A percentile compares a stretch with the other conserved stretches of the same genome.
Evolutionary conservation across 202 grass and related monocot species (phyloP).

Genomic region (Musa balbisiana): DNA sequence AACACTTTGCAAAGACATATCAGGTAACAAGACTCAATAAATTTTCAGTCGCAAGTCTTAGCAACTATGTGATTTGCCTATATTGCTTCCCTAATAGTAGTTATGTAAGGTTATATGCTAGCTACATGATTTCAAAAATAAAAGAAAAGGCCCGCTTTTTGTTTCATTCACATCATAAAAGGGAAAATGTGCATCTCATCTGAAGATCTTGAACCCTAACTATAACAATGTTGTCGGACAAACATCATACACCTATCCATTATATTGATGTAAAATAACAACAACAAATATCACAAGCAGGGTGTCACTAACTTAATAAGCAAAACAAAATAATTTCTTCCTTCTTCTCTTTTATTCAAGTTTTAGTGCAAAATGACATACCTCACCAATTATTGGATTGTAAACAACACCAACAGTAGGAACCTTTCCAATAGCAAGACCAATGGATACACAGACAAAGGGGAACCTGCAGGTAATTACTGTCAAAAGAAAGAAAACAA

Average conservation of each 20-base stretch:
- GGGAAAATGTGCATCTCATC: neutral
- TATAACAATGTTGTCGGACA: neutral
- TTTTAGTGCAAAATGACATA: conserved; percentile 12
- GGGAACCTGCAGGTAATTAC: conserved; percentile 51
- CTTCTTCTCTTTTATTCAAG: neutral
- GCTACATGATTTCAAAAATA: neutral
- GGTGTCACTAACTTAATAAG: neutral
- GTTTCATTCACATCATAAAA: neutral
- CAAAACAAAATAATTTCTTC: neutral
- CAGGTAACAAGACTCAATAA: neutral
- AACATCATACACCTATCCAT: neutral
- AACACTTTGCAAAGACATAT: neutral
- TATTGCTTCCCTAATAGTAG: neutral
- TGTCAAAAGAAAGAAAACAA: neutral
- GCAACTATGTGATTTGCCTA: neutral
- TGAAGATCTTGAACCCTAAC: neutral
- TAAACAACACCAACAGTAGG: conserved; percentile 76
- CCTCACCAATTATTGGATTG: conserved; percentile 93
- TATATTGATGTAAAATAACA: neutral
- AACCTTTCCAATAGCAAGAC: conserved; percentile 72
- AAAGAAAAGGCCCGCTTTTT: neutral
- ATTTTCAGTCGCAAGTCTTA: neutral
- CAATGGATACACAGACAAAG: conserved; percentile 93
- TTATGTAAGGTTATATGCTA: neutral
- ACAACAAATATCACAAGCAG: neutral